Base-by-base conservation (phyloP, 164 flowering plant species). In the Tetrastigma voinierianum region DNA sequence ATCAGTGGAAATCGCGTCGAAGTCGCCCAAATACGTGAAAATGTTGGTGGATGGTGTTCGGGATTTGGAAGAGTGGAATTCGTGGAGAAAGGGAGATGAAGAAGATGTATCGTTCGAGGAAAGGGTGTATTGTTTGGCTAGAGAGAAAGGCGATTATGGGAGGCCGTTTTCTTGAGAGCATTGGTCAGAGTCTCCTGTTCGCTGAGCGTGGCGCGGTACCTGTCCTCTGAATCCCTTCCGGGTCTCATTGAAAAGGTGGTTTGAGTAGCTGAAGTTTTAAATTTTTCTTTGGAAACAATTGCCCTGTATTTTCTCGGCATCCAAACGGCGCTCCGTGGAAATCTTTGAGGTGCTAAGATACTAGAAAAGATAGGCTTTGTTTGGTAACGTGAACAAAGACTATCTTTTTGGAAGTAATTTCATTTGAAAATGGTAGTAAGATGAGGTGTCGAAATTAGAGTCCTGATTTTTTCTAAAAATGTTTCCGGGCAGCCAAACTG, bases 111-210 rank as follows among this genome's bases (percentile, higher is more conserved):
- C 46, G 12, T 84, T 87, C 60, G 79, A 74, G 75, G 75, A 74
- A 75, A 91, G 86, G 71, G 82, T 90, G 19, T 64, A 68, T 64
- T 69, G 44, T 47, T 74, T 91, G 80, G 96, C 89, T 7, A 82
- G 77, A 76, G 83, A 81, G 82, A 94, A 87, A 72, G 90, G 93
- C 18, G 96, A 91, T 72, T 68, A 72, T 53, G 97, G 97, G 7
- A 69, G 85, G 11, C 78, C 62, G 87, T 97, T 3, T 88, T 83
- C 51, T 82, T 94, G 82, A 94, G 81, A 89, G 96, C 60, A 17
- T 87, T 55, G 97, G 97, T 0, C 65, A 91, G 69, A 78, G 74
- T 64, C 74, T 88, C 13, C 66, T 82, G 32, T 79, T 88, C 96
- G 1, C 73, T 78, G 67, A 82, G 78, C 72, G 68, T 87, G 17